phyloP scores from a whole-genome alignment of 805 yeast genomes.

The Metschnikowia lachancei region DNA sequence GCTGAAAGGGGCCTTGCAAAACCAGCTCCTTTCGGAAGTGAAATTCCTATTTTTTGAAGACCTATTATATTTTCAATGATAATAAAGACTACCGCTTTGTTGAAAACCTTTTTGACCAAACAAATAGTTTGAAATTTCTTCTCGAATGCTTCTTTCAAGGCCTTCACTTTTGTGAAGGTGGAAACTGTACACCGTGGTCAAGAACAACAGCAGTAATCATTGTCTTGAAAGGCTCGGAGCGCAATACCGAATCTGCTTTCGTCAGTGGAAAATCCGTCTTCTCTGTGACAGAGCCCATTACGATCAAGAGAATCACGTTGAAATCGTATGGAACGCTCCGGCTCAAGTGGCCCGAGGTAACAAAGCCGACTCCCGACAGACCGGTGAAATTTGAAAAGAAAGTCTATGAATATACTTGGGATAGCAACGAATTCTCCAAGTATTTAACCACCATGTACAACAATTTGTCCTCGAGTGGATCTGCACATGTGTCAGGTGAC shows the following conservation, averaged over 20 bases:
- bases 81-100: no score
- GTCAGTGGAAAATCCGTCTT: conserved; percentile 77
- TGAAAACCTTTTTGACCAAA: no score
- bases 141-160: no score
- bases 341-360: conserved; percentile 55
- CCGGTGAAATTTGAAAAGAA: conserved; percentile 56
- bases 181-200: no score
- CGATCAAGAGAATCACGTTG: conserved; percentile 61
- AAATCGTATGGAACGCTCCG: conserved; percentile 66
- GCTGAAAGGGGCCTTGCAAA: no score
- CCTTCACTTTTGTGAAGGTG: no score
- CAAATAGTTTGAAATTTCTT: no score
- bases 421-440: conserved; percentile 54
- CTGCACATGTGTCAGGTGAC: background rate
- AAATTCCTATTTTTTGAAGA: no score
- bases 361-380: conserved; percentile 41
- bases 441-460: conserved; percentile 34
- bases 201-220: no score
- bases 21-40: no score
- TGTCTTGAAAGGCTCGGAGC: conserved; percentile 72
- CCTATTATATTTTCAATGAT: no score
- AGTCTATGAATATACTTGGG: conserved; percentile 82
- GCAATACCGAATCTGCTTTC: conserved; percentile 73
- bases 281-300: conserved; percentile 70
- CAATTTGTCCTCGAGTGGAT: conserved; percentile 13